phyloP scores from a whole-genome alignment of 1,284 basidiomycete species.

The Agaricales sp. region DNA sequence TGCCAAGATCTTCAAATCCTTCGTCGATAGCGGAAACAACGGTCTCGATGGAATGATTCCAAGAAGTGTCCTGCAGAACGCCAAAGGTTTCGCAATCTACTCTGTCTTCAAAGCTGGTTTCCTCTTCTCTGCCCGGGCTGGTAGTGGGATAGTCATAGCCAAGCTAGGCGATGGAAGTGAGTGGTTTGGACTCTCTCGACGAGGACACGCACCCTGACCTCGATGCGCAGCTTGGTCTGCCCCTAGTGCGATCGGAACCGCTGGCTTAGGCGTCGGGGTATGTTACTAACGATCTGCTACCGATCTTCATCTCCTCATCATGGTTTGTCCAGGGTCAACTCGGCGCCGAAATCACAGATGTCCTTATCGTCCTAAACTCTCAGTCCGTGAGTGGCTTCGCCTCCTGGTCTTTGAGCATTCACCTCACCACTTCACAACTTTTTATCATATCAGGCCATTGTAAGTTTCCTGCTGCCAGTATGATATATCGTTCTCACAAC shows the following conservation, averaged over 20 bases:
- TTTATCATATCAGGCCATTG: conserved; percentile 58
- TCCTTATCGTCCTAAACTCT: conserved; percentile 87
- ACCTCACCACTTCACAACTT: conserved; percentile 5
- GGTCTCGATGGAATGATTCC: conserved; percentile 72
- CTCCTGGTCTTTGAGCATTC: conserved; percentile 13
- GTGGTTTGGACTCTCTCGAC: conserved; percentile 19
- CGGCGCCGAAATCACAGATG: conserved; percentile 90
- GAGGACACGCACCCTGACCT: conserved; percentile 3
- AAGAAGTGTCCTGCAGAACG: conserved; percentile 55
- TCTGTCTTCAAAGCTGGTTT: conserved; percentile 75
- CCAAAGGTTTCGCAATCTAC: conserved; percentile 81
- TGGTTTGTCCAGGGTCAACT: neutral
- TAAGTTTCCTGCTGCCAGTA: conserved; percentile 23
- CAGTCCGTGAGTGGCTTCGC: conserved; percentile 40
- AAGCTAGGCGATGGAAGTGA: conserved; percentile 74
- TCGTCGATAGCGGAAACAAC: conserved; percentile 61
- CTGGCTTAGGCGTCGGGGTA: conserved; percentile 83
- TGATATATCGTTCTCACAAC: conserved; percentile 20
- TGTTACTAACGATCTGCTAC: conserved; percentile 28
- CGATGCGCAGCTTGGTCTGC: conserved; percentile 72
- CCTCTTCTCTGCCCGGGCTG: conserved; percentile 71
- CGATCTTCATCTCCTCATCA: neutral
- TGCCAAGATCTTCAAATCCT: conserved; percentile 43
- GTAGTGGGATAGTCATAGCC: conserved; percentile 89
- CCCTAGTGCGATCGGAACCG: conserved; percentile 93